These are phyloP conservation scores for Arxiozyma bovina DNA, from an alignment of 1,139 yeast genomes.

Conservation along the genomic window DNA sequence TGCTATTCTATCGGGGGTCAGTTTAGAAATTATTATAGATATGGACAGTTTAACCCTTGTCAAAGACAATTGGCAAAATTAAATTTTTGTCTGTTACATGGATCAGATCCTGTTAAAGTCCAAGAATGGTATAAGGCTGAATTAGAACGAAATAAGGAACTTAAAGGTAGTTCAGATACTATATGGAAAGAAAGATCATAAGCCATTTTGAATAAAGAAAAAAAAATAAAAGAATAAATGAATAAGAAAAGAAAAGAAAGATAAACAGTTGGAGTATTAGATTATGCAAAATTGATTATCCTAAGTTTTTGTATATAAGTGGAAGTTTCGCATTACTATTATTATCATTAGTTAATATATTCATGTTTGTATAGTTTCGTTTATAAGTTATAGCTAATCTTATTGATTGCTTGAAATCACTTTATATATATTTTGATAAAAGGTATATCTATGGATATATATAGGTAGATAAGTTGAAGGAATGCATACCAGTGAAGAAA, in stretches of 20 bases:
- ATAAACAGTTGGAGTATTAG: background rate
- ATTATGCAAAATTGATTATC: background rate
- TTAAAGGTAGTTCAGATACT: conserved; percentile 69
- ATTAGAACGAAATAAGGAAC: conserved; percentile 46
- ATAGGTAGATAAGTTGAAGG: no score
- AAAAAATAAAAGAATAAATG: background rate
- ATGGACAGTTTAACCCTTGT: conserved; percentile 70
- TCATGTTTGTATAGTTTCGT: background rate
- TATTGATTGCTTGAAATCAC: background rate
- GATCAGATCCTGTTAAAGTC: conserved; percentile 44
- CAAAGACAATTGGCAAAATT: conserved; percentile 61
- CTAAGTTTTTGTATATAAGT: background rate
- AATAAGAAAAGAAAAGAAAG: background rate
- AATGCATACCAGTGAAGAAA: background rate
- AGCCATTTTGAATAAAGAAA: background rate
- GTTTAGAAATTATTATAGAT: conserved; percentile 68
- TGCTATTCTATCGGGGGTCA: conserved; percentile 92
- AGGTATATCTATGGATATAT: no score
- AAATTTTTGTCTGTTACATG: conserved; percentile 66
- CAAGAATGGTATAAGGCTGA: conserved; percentile 64
- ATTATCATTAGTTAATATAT: background rate
- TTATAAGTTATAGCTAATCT: background rate
- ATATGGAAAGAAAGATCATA: conserved; percentile 49
- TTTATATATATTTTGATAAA: no score
- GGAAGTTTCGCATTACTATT: background rate